phyloP scores from a whole-genome alignment of 225 moss, liverwort and hornwort genomes.

The Bryum argenteum region DNA sequence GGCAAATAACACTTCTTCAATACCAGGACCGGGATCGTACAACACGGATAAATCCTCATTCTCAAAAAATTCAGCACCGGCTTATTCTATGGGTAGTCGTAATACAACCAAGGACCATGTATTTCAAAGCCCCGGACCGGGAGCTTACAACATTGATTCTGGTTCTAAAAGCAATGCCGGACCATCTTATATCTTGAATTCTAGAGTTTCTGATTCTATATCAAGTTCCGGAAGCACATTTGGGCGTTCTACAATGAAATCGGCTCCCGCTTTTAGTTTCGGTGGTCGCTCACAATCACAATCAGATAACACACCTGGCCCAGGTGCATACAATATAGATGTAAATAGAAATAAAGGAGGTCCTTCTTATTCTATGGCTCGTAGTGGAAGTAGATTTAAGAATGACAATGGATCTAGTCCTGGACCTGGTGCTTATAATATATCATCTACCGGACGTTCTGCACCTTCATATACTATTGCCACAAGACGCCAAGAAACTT shows the following conservation, averaged over 20 bases:
- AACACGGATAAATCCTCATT: conserved; percentile 28
- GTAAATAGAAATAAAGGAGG: conserved; percentile 6
- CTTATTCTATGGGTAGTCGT: conserved; percentile 46
- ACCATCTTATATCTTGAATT: neutral
- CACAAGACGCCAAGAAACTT: conserved; percentile 31
- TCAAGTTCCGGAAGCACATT: neutral
- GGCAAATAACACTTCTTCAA: conserved; percentile 14
- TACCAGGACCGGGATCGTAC: conserved; percentile 51
- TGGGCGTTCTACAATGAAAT: conserved; percentile 29
- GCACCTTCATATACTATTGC: conserved; percentile 38
- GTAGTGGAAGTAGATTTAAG: conserved; percentile 30
- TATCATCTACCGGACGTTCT: conserved; percentile 13
- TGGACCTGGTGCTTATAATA: conserved; percentile 41
- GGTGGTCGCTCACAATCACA: conserved; percentile 25
- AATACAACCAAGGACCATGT: neutral
- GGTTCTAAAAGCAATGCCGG: neutral
- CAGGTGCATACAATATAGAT: conserved; percentile 43
- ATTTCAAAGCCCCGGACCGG: conserved; percentile 40
- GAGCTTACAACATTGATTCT: conserved; percentile 41
- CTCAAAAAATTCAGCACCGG: conserved; percentile 32
- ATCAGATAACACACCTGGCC: conserved; percentile 37
- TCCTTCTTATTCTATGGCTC: conserved; percentile 44
- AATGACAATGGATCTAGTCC: conserved; percentile 34
- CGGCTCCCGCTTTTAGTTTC: conserved; percentile 47
- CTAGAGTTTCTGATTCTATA: neutral